Conservation (phyloP, 306 rosid species). For the Citrullus amarus region DNA sequence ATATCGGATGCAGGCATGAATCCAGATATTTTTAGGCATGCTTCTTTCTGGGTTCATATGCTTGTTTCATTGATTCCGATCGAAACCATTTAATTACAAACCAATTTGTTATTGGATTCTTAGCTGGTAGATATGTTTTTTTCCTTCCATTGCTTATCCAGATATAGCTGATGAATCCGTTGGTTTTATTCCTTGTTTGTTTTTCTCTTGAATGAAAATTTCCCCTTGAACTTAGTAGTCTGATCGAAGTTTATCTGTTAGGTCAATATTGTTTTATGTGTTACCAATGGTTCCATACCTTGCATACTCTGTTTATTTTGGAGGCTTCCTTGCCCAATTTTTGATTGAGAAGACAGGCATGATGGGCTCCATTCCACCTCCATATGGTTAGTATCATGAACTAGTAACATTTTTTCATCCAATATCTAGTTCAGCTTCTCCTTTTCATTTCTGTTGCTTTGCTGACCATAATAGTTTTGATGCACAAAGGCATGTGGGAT, state of each 20-base stretch:
- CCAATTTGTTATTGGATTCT: background rate
- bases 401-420: background rate
- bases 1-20: background rate
- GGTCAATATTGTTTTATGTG: conserved; percentile 62
- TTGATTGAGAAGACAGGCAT: conserved; percentile 92
- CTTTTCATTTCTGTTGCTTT: background rate
- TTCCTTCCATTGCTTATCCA: background rate
- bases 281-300: conserved; percentile 74
- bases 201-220: background rate
- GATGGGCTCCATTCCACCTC: conserved; percentile 95
- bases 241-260: conserved; percentile 23
- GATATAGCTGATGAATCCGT: background rate
- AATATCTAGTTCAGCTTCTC: background rate
- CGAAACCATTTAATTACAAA: background rate
- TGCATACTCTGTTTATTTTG: conserved; percentile 72
- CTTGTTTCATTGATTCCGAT: background rate
- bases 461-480: background rate
- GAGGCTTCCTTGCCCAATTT: conserved; percentile 81
- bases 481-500: background rate
- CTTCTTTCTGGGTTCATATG: background rate
- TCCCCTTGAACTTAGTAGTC: background rate
- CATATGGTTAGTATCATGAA: conserved; percentile 56
- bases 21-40: background rate
- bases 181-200: background rate
- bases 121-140: background rate